Base-by-base conservation (phyloP, 2,329 filamentous ascomycete species). In the Cytospora schulzeri region DNA sequence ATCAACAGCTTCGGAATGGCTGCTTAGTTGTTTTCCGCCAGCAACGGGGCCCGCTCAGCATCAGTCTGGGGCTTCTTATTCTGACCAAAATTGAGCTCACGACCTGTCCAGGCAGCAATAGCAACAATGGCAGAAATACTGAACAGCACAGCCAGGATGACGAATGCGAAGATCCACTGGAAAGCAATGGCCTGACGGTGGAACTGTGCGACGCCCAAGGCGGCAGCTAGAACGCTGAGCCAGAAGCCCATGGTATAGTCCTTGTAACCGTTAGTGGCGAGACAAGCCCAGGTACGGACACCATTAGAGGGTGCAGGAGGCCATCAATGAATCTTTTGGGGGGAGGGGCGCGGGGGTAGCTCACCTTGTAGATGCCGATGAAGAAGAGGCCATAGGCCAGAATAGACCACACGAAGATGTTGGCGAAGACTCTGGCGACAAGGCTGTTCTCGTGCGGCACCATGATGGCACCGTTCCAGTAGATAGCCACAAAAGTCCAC, bases 101-200 rank as follows among this genome's bases (percentile, higher is more conserved):
- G 80, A 65, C 88, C 88, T 15, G 86, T 81, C 72, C 88, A 81
- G 26, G 84, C 84, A 0, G 90, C 89, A 38, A 91, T 76, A 2
- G 86, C 89, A 60, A 92, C 80, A 19, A 83, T 76, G 2, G 91
- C 71, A 1, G 90, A 92, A 22, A 86, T 77, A 24, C 93, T 75
- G 74, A 95, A 90, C 60, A 96, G 84, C 29, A 91, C 74, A 0
- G 82, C 85, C 83, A 94, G 93, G 74, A 96, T 92, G 67, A 87
- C 81, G 73, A 96, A 95, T 38, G 92, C 91, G 75, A 96, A 96
- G 77, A 96, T 94, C 92, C 92, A 96, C 79, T 97, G 93, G 68
- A 96, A 81, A 8, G 91, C 91, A 69, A 96, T 82, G 65, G 89
- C 76, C 74, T 92, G 87, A 71, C 84, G 83, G 58, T 88, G 79